Conservation (phyloP, 2,329 filamentous ascomycete species). For the Juglanconis sp. region DNA sequence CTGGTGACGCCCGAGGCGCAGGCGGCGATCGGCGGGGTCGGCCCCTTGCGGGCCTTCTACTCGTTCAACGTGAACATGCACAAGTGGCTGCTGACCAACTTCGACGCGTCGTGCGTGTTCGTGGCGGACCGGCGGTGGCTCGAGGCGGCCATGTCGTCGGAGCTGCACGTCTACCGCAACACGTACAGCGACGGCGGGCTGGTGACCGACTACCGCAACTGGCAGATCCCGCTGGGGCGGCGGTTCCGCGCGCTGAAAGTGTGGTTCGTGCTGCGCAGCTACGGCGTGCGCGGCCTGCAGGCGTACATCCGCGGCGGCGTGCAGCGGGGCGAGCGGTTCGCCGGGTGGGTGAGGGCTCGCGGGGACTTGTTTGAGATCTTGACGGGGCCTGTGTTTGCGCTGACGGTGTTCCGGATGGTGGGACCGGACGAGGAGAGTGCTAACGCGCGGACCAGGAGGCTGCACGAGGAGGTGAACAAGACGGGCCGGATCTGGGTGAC, state of each 20-base stretch:
- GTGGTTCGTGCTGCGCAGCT: constrained; percentile 88
- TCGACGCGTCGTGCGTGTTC: constrained; percentile 79
- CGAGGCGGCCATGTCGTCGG: constrained; percentile 75
- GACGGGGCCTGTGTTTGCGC: constrained; percentile 70
- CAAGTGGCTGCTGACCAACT: constrained; percentile 95
- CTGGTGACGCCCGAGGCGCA: constrained; percentile 80
- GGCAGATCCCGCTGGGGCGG: constrained; percentile 90
- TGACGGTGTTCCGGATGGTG: constrained; percentile 72
- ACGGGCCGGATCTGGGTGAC: constrained; percentile 81
- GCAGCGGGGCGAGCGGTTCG: constrained; percentile 67
- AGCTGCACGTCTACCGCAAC: constrained; percentile 66
- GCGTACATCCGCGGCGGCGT: constrained; percentile 70
- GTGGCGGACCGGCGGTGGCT: constrained; percentile 73
- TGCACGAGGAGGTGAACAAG: constrained; percentile 73
- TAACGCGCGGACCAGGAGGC: constrained; percentile 67
- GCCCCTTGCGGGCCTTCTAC: constrained; percentile 70
- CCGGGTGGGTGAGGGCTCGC: constrained; percentile 53
- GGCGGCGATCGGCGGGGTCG: constrained; percentile 25
- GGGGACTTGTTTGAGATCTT: constrained; percentile 73
- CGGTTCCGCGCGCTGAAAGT: constrained; percentile 88
- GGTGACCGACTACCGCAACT: constrained; percentile 94
- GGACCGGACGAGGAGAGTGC: constrained; percentile 44
- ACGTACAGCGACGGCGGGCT: constrained; percentile 74
- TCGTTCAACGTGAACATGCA: constrained; percentile 96
- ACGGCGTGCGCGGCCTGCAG: constrained; percentile 69